Conservation (phyloP, 2,329 filamentous ascomycete genomes). For the Aaosphaeria pasadenensis region DNA sequence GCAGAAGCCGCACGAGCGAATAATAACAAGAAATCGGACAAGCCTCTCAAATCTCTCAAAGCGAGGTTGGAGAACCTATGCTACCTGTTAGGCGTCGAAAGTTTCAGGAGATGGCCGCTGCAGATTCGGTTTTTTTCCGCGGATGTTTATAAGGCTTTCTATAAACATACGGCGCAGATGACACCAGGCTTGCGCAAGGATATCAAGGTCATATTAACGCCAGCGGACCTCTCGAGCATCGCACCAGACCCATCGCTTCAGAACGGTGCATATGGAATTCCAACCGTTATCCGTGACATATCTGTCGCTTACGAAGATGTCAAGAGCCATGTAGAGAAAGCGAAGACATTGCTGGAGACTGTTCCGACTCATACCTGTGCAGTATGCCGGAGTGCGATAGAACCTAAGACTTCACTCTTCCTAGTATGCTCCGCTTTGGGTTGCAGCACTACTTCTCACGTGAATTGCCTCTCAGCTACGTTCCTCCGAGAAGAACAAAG, state of each 20-base stretch:
- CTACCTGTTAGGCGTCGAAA: constrained; percentile 71
- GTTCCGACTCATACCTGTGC: constrained; percentile 40
- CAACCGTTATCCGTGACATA: constrained; percentile 39
- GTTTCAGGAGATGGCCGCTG: constrained; percentile 82
- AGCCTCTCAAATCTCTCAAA: constrained; percentile 57
- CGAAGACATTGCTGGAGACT: constrained; percentile 26
- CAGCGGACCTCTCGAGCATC: constrained; percentile 21
- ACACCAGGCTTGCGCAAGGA: constrained; percentile 19
- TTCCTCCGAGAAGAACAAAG: constrained; percentile 47
- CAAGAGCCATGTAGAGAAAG: constrained; percentile 53
- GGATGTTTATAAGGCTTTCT: constrained; percentile 71
- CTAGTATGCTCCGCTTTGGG: constrained; percentile 50
- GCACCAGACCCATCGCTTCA: constrained; percentile 10
- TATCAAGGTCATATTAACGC: constrained; percentile 27
- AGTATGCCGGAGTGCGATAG: constrained; percentile 46
- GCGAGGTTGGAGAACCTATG: constrained; percentile 79
- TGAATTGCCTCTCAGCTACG: constrained; percentile 53
- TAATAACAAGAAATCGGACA: constrained; percentile 38
- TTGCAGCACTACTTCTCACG: constrained; percentile 53
- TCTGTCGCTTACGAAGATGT: constrained; percentile 53
- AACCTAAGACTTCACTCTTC: constrained; percentile 39
- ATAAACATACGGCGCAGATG: constrained; percentile 42
- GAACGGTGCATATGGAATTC: constrained; percentile 11
- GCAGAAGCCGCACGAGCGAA: constrained; percentile 30
- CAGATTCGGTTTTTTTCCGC: constrained; percentile 72